Evolutionary conservation across 805 yeast species (phyloP).

Genomic region (Saccharomycopsis selenospora): DNA sequence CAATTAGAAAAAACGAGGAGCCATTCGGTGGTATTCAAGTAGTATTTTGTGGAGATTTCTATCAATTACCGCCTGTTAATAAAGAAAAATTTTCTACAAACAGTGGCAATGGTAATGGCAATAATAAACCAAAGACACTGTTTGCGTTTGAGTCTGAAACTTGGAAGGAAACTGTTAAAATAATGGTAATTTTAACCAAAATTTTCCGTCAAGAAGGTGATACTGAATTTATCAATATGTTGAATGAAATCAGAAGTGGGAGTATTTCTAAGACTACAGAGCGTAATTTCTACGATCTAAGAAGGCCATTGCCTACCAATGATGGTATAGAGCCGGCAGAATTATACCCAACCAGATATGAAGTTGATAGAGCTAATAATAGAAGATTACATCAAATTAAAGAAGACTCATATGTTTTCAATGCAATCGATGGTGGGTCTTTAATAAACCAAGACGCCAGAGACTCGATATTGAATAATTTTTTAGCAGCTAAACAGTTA

Average conservation of each 20-base stretch:
- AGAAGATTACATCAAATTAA: slow-evolving; percentile 40
- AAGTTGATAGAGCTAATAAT: slow-evolving; percentile 62
- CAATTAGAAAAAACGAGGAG: slow-evolving; percentile 34
- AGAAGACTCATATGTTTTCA: slow-evolving; percentile 37
- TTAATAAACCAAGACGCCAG: slow-evolving; percentile 35
- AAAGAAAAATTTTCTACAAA: slow-evolving; percentile 28
- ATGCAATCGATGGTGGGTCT: slow-evolving; percentile 50
- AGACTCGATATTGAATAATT: slow-evolving; percentile 43
- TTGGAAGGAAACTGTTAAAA: slow-evolving; percentile 53
- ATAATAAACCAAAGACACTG: slow-evolving; percentile 27
- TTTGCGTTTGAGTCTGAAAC: slow-evolving; percentile 62
- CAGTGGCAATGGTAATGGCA: slow-evolving; percentile 27
- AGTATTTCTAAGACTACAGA: slow-evolving; percentile 41
- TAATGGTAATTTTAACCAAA: slow-evolving; percentile 51
- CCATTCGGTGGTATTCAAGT: slow-evolving; percentile 83
- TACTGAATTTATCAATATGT: slow-evolving; percentile 58
- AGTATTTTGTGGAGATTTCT: slow-evolving; percentile 74
- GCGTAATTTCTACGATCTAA: slow-evolving; percentile 42
- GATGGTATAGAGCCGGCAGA: slow-evolving; percentile 69
- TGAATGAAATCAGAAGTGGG: slow-evolving; percentile 69
- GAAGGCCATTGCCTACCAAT: slow-evolving; percentile 42
- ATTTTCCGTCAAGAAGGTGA: slow-evolving; percentile 78
- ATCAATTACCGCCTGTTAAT: slow-evolving; percentile 71
- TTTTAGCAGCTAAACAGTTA: slow-evolving; percentile 54
- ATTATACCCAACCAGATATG: slow-evolving; percentile 62